Conservation (phyloP, 495 filamentous ascomycete species). For the Pyrenula massariospora region DNA sequence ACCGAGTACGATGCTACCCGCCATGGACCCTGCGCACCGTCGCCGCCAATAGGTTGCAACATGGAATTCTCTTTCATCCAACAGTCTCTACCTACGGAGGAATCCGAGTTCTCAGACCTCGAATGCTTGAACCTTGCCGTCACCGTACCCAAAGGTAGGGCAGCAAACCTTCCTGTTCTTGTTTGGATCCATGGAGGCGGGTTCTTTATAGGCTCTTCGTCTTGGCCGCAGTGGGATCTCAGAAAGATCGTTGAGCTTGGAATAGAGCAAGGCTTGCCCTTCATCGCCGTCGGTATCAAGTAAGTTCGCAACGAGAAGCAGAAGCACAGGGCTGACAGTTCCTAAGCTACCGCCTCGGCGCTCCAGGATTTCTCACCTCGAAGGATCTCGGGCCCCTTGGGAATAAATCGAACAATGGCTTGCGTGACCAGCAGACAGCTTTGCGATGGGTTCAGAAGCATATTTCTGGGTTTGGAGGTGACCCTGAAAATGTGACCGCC, state of each 20-base stretch:
- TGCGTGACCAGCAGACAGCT: slow-evolving; percentile 57
- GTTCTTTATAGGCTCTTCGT: slow-evolving; percentile 23
- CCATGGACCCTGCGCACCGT: slow-evolving; percentile 16
- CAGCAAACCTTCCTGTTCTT: slow-evolving; percentile 28
- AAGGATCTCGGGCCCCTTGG: slow-evolving; percentile 26
- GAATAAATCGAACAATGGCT: slow-evolving; percentile 49
- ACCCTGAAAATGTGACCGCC: slow-evolving; percentile 49
- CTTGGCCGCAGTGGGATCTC: slow-evolving; percentile 29
- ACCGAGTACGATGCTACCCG: background rate
- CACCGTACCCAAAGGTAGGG: slow-evolving; percentile 18
- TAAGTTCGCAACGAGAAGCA: slow-evolving; percentile 12
- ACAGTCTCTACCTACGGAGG: slow-evolving; percentile 17
- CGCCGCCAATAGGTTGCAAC: slow-evolving; percentile 13
- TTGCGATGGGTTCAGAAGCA: slow-evolving; percentile 62
- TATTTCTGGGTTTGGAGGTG: slow-evolving; percentile 59
- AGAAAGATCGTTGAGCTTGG: slow-evolving; percentile 26
- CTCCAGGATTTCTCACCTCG: slow-evolving; percentile 50
- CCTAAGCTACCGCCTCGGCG: slow-evolving; percentile 57
- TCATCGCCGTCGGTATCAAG: slow-evolving; percentile 33
- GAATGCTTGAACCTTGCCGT: slow-evolving; percentile 35
- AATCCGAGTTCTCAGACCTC: slow-evolving; percentile 15
- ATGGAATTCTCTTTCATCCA: slow-evolving; percentile 17
- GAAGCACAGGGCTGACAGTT: slow-evolving; percentile 31
- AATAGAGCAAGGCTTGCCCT: slow-evolving; percentile 22
- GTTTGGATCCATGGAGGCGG: slow-evolving; percentile 35